Percentiles rank a stretch among this genome's conserved stretches.
These are phyloP conservation scores for Trypanosoma vivax DNA, from an alignment of 208 protist species.

Conservation along the genomic window DNA sequence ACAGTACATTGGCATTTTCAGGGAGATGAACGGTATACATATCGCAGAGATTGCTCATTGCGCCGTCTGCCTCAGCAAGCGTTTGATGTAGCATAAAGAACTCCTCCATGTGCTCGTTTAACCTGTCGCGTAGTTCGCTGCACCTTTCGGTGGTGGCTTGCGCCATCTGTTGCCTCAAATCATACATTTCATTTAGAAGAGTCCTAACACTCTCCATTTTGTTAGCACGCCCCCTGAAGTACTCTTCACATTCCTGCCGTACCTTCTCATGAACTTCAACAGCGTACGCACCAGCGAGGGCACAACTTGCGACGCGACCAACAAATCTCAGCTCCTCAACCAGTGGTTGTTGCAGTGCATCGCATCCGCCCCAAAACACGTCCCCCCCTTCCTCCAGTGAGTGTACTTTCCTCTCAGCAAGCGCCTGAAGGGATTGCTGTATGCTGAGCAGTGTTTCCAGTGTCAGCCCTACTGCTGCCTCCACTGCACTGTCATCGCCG, in stretches of 20 bases:
- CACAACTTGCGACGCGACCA: conserved; percentile 52
- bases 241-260: conserved; percentile 40
- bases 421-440: conserved; percentile 35
- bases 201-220: conserved; percentile 37
- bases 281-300: conserved; percentile 54
- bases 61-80: conserved; percentile 40
- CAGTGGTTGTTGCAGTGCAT: conserved; percentile 13
- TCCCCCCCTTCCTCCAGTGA: conserved; percentile 26
- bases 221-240: conserved; percentile 33
- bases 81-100: conserved; percentile 27
- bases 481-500: conserved; percentile 7
- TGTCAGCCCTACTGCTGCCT: conserved; percentile 28
- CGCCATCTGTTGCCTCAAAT: conserved; percentile 1
- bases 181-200: conserved; percentile 36
- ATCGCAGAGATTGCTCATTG: conserved; percentile 35
- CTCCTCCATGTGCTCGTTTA: conserved; percentile 22
- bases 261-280: conserved; percentile 20
- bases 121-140: conserved; percentile 4
- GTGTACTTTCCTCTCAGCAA: conserved; percentile 19
- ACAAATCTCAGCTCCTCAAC: conserved; percentile 36
- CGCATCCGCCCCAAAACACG: conserved; percentile 16
- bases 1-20: conserved; percentile 31
- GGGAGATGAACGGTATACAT: conserved; percentile 47
- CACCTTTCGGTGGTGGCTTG: conserved; percentile 15
- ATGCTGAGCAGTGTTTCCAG: conserved; percentile 56